Conservation (phyloP, 352 stramenopile genomes). For the Hyaloperonospora brassicae region DNA sequence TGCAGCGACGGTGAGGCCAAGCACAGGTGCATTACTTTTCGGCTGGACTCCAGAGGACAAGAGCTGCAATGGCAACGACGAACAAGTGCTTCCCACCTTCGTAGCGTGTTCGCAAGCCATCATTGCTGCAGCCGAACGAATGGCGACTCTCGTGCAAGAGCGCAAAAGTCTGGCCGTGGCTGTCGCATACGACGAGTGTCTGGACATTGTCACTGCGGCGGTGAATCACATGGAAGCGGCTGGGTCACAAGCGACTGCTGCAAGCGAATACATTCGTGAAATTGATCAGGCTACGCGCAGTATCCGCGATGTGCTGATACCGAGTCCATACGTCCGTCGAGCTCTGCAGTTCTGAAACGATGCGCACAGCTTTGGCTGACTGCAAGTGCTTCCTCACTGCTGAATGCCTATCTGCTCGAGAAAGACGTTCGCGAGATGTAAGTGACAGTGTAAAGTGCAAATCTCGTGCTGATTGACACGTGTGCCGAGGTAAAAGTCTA, state of each 20-base stretch:
- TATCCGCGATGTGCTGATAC: slow-evolving; percentile 20
- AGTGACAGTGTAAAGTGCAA: too few relatives aligned
- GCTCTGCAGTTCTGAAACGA: slow-evolving; percentile 19
- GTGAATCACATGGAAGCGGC: slow-evolving; percentile 22
- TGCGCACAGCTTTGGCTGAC: neutral
- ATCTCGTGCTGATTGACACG: too few relatives aligned
- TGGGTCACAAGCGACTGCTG: neutral
- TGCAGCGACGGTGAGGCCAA: slow-evolving; percentile 8
- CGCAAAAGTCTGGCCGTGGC: slow-evolving; percentile 17
- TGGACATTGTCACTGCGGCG: slow-evolving; percentile 28
- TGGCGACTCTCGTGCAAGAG: slow-evolving; percentile 14
- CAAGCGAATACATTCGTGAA: slow-evolving; percentile 13
- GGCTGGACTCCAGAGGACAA: slow-evolving; percentile 6
- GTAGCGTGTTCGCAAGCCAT: slow-evolving; percentile 19
- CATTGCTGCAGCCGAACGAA: slow-evolving; percentile 21
- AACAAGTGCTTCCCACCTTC: slow-evolving; percentile 8
- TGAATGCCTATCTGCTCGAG: too few relatives aligned
- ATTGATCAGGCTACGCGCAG: slow-evolving; percentile 19
- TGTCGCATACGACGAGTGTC: slow-evolving; percentile 31
- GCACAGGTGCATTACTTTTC: slow-evolving; percentile 3
- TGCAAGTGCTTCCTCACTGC: too few relatives aligned
- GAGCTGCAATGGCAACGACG: neutral
- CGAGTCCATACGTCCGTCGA: slow-evolving; percentile 23
- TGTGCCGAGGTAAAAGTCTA: too few relatives aligned
- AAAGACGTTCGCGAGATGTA: too few relatives aligned